Percentiles rank a stretch among this genome's conserved stretches.
Evolutionary conservation across 2,329 filamentous ascomycete genomes (phyloP).

Genomic region (Alternaria alternata): DNA sequence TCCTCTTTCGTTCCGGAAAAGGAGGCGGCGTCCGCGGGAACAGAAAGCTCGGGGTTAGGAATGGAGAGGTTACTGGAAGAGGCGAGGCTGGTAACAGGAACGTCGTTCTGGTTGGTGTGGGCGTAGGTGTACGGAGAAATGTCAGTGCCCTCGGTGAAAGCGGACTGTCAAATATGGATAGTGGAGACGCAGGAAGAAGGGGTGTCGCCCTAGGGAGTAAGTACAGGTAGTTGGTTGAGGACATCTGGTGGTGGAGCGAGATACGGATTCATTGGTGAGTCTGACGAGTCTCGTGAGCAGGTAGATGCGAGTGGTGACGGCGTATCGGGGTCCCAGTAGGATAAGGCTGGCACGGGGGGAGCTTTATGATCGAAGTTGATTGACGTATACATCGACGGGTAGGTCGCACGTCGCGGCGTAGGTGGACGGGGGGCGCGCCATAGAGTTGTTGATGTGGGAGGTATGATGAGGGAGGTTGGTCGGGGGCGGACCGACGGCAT

Average conservation of each 20-base stretch:
- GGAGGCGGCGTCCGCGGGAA: conserved; percentile 21
- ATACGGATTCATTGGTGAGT: conserved; percentile 27
- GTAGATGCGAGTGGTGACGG: conserved; percentile 13
- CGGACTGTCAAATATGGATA: conserved; percentile 28
- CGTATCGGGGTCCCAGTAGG: conserved; percentile 29
- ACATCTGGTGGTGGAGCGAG: conserved; percentile 15
- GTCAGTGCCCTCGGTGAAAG: conserved; percentile 2
- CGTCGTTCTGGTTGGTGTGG: background rate
- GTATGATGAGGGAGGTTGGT: conserved; percentile 24
- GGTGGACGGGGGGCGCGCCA: conserved; percentile 23
- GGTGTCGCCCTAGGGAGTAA: conserved; percentile 16
- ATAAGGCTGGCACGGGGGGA: conserved; percentile 23
- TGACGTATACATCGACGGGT: conserved; percentile 4
- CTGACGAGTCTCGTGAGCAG: background rate
- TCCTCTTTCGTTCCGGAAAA: background rate
- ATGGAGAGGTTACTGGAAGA: conserved; percentile 1
- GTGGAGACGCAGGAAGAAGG: conserved; percentile 25
- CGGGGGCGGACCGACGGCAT: conserved; percentile 22
- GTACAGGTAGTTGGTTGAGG: background rate
- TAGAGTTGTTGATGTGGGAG: conserved; percentile 2
- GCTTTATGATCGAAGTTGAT: background rate
- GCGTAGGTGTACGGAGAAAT: conserved; percentile 13
- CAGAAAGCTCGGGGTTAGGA: conserved; percentile 22
- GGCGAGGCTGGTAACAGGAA: conserved; percentile 1
- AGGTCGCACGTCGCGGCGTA: conserved; percentile 25